A percentile compares a stretch with the other conserved stretches of the same genome.
Evolutionary conservation across 345 rosid species (phyloP).

Genomic region (Garcia nutans): DNA sequence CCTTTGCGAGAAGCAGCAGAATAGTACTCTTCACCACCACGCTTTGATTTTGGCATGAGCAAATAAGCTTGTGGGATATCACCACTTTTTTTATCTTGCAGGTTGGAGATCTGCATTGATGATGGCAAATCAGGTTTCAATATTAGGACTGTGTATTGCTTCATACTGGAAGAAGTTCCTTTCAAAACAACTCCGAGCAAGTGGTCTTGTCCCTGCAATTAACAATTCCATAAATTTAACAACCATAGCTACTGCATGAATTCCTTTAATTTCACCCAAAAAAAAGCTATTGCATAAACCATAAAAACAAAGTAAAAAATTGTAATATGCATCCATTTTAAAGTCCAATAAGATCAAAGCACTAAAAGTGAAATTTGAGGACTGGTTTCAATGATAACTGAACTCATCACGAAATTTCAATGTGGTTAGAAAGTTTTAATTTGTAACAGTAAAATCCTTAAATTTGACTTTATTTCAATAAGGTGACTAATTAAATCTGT

Average conservation of each 20-base stretch:
- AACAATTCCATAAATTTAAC: constrained; percentile 22
- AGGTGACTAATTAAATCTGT: too few species aligned
- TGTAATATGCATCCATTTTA: neutral
- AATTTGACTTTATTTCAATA: too few species aligned
- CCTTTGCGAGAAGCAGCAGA: constrained; percentile 60
- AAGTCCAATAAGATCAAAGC: neutral
- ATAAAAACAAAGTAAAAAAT: neutral
- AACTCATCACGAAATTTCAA: too few species aligned
- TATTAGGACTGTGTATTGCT: constrained; percentile 66
- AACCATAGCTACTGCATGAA: neutral
- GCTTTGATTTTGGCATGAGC: constrained; percentile 74
- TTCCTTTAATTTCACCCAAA: neutral
- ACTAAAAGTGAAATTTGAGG: neutral
- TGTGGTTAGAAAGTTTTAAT: too few species aligned
- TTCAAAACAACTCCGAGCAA: constrained; percentile 82
- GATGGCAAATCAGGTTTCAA: constrained; percentile 68
- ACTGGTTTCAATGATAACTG: too few species aligned
- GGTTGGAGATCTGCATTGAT: constrained; percentile 38
- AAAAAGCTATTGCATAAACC: neutral
- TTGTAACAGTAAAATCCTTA: too few species aligned
- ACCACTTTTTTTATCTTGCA: constrained; percentile 50
- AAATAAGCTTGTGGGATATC: constrained; percentile 53
- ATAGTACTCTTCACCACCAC: constrained; percentile 63
- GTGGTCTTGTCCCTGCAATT: constrained; percentile 67
- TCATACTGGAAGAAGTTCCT: constrained; percentile 45